A percentile compares a stretch with the other conserved stretches of the same genome.
These are phyloP conservation scores for Phytomonas francai DNA, from an alignment of 208 protist genomes.

Conservation along the genomic window DNA sequence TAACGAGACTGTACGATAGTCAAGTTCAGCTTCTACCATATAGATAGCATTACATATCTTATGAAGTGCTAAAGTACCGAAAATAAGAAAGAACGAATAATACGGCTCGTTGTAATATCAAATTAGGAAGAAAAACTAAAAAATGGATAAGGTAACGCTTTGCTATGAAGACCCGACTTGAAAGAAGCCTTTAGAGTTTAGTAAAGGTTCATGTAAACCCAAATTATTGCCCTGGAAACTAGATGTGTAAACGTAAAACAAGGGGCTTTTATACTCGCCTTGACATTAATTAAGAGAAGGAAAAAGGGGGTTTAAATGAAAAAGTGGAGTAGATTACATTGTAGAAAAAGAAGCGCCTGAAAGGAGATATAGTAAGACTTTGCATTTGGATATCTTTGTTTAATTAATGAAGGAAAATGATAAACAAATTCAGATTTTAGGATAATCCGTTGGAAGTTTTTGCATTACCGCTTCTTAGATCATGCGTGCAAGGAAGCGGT, in stretches of 20 bases:
- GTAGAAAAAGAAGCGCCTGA: not conserved
- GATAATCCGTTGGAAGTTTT: not conserved
- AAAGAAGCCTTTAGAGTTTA: too few species aligned
- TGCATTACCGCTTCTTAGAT: constrained; percentile 70
- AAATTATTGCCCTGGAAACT: not conserved
- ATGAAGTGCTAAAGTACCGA: too few species aligned
- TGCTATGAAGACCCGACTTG: too few species aligned
- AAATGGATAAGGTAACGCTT: too few species aligned
- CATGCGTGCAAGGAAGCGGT: constrained; percentile 96
- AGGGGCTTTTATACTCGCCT: not conserved
- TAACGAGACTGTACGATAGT: too few species aligned
- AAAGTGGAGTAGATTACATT: not conserved
- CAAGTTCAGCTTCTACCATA: too few species aligned
- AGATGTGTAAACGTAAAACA: too few species aligned
- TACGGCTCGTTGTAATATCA: too few species aligned
- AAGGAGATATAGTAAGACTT: not conserved
- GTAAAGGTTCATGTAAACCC: too few species aligned
- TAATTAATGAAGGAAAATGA: constrained; percentile 1
- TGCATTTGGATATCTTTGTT: not conserved
- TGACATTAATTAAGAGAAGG: not conserved
- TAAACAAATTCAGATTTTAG: constrained; percentile 1
- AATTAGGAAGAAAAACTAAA: too few species aligned
- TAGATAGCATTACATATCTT: too few species aligned
- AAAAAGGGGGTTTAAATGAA: not conserved
- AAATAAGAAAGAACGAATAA: too few species aligned